Evolutionary conservation across 495 filamentous ascomycete genomes (phyloP).

Genomic region (Aspergillus sclerotiicarbonarius): DNA sequence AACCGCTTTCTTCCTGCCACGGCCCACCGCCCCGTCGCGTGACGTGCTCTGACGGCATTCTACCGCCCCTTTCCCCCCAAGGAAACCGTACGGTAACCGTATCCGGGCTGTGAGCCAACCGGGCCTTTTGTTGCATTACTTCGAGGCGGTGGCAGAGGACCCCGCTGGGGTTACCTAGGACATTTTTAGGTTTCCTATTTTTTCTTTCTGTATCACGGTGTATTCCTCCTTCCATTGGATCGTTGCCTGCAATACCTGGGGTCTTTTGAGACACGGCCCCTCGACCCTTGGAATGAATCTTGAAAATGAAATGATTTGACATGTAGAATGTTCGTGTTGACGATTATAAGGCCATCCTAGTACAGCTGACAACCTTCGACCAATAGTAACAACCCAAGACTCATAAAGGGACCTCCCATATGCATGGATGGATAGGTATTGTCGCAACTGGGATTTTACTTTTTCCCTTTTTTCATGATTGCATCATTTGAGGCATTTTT

Average conservation of each 20-base stretch:
- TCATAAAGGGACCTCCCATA: not conserved
- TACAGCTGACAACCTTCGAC: not conserved
- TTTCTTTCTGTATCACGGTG: not conserved
- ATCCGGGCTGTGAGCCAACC: slow-evolving; percentile 23
- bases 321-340: too few species aligned
- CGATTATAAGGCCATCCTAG: too few species aligned
- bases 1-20: slow-evolving; percentile 41
- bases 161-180: slow-evolving; percentile 1
- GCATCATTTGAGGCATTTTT: slow-evolving; percentile 20
- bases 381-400: not conserved
- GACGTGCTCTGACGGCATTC: slow-evolving; percentile 42
- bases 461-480: slow-evolving; percentile 2
- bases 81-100: slow-evolving; percentile 28
- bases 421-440: not conserved
- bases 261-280: not conserved
- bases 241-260: not conserved
- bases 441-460: not conserved
- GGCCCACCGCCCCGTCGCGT: slow-evolving; percentile 40
- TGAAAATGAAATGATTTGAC: too few species aligned
- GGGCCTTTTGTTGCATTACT: slow-evolving; percentile 19
- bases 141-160: not conserved
- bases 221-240: not conserved
- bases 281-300: too few species aligned
- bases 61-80: slow-evolving; percentile 14
- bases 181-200: slow-evolving; percentile 8